phyloP scores from a whole-genome alignment of 768 basidiomycete species.

The Pulveroboletus ravenelii region DNA sequence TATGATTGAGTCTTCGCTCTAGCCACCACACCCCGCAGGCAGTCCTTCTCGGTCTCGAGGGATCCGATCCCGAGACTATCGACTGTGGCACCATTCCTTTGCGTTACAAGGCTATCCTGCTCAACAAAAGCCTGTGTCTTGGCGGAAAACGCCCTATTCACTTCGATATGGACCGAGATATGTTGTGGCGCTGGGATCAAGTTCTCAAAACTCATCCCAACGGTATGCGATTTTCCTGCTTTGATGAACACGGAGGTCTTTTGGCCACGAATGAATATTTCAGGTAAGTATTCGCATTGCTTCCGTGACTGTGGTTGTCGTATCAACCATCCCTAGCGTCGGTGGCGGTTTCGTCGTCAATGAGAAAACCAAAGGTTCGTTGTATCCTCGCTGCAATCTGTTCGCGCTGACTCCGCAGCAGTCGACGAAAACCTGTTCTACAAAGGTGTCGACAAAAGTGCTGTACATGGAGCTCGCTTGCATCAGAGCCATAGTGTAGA shows the following conservation, averaged over 20 bases:
- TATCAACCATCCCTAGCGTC: constrained; percentile 42
- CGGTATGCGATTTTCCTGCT: constrained; percentile 90
- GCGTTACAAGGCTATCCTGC: constrained; percentile 65
- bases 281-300: constrained; percentile 36
- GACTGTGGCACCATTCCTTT: constrained; percentile 80
- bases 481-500: constrained; percentile 55
- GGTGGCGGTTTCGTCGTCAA: constrained; percentile 96
- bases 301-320: neutral
- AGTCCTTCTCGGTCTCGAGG: constrained; percentile 78
- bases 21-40: constrained; percentile 89
- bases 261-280: constrained; percentile 95
- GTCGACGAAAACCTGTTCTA: constrained; percentile 95
- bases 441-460: constrained; percentile 80
- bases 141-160: constrained; percentile 71
- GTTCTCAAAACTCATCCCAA: constrained; percentile 89
- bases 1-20: constrained; percentile 2
- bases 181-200: constrained; percentile 89
- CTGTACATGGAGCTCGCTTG: constrained; percentile 75
- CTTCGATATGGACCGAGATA: constrained; percentile 86
- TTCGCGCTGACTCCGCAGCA: constrained; percentile 23
- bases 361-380: constrained; percentile 79
- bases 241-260: constrained; percentile 74
- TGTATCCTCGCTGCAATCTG: neutral
- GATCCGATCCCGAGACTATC: constrained; percentile 90
- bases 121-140: constrained; percentile 62